phyloP scores from a whole-genome alignment of 768 basidiomycete genomes.

The Pleurotus pulmonarius region DNA sequence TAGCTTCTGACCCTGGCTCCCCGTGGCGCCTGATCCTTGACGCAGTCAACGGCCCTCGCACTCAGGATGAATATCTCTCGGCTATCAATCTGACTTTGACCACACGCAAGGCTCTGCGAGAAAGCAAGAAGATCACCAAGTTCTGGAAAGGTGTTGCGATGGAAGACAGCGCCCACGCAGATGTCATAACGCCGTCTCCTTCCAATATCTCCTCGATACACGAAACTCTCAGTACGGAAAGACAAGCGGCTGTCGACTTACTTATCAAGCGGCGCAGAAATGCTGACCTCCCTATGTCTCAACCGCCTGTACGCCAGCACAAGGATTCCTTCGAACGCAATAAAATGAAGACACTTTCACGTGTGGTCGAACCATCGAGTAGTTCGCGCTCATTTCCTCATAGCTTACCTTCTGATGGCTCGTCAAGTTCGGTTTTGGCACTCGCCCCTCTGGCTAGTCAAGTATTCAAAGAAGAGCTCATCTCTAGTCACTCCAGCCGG shows the following conservation, averaged over 20 bases:
- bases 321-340: neutral
- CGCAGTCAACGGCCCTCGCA: slow-evolving; percentile 25
- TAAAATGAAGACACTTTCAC: slow-evolving; percentile 1
- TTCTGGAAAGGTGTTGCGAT: slow-evolving; percentile 37
- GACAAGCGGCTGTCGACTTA: slow-evolving; percentile 26
- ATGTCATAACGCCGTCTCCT: slow-evolving; percentile 16
- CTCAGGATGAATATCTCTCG: slow-evolving; percentile 28
- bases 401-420: neutral
- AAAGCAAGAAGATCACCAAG: slow-evolving; percentile 27
- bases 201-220: slow-evolving; percentile 16
- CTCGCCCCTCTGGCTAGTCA: slow-evolving; percentile 17
- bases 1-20: slow-evolving; percentile 31
- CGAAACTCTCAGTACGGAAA: slow-evolving; percentile 13
- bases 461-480: slow-evolving; percentile 15
- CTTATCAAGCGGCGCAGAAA: slow-evolving; percentile 21
- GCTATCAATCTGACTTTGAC: slow-evolving; percentile 28
- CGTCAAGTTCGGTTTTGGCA: neutral
- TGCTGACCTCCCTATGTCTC: slow-evolving; percentile 11
- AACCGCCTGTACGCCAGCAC: slow-evolving; percentile 1
- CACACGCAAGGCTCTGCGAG: slow-evolving; percentile 25
- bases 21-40: slow-evolving; percentile 41
- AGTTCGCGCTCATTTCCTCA: neutral
- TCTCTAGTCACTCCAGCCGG: slow-evolving; percentile 10
- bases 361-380: neutral
- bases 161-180: slow-evolving; percentile 12